phyloP scores from a whole-genome alignment of 768 basidiomycete species.

The Crepidotus variabilis region DNA sequence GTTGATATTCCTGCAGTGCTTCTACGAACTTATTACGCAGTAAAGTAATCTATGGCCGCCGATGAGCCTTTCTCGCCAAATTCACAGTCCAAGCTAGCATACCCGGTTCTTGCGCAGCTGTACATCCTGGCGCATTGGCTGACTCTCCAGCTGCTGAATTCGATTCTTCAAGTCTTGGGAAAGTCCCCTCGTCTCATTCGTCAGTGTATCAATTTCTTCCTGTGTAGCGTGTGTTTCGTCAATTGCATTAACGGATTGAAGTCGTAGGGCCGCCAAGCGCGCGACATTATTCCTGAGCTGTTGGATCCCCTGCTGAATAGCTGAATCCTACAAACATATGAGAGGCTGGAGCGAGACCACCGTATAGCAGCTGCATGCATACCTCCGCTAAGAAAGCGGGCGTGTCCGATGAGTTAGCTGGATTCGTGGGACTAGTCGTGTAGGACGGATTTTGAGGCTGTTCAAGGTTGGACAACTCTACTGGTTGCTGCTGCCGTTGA shows the following conservation, averaged over 20 bases:
- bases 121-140: constrained; percentile 25
- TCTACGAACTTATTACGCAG: constrained; percentile 71
- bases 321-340: constrained; percentile 27
- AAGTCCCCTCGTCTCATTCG: constrained; percentile 55
- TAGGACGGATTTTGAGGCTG: constrained; percentile 21
- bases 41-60: constrained; percentile 42
- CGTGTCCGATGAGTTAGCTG: constrained; percentile 15
- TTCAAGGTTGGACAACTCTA: not conserved
- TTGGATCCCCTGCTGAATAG: constrained; percentile 38
- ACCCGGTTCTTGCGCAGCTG: constrained; percentile 39
- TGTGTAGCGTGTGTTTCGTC: constrained; percentile 18
- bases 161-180: constrained; percentile 55
- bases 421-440: constrained; percentile 10
- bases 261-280: constrained; percentile 33
- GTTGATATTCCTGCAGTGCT: constrained; percentile 74
- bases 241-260: constrained; percentile 33
- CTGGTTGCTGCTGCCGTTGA: constrained; percentile 24
- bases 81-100: constrained; percentile 3
- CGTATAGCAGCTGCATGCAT: constrained; percentile 2
- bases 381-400: constrained; percentile 35
- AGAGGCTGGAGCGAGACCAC: not conserved
- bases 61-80: not conserved
- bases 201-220: constrained; percentile 48
- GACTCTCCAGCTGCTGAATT: constrained; percentile 49
- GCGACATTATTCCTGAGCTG: constrained; percentile 34